Base-by-base conservation (phyloP, 768 basidiomycete genomes). In the Suillus hirtellus region DNA sequence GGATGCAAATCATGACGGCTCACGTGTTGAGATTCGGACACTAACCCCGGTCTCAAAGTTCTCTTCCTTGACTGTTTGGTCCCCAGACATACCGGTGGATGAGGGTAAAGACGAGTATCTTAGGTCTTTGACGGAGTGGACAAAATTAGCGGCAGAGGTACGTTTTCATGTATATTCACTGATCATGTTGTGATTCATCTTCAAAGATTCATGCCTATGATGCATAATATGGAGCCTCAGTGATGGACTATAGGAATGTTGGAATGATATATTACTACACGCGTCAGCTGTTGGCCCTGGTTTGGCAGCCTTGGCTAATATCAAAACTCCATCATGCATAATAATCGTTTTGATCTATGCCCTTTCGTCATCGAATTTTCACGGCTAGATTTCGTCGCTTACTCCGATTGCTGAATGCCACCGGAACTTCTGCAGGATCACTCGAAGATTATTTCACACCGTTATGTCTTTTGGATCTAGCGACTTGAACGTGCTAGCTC, bases 81-180 rank as follows among this genome's bases (percentile, higher is more conserved):
- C 86, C 63, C 82, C 88, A 4, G 93, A 94, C 73, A 81, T 83
- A 24, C 84, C 86, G 0, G 84, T 90, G 1, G 87, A 93, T 64
- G 86, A 86, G 59, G 84, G 81, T 3, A 80, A 76, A 46, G 92
- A 94, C 69, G 90, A 92, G 68, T 94, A 93, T 72, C 73, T 82
- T 53, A 80, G 89, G 17, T 77, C 88, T 3, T 70, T 94, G 65
- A 80, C 75, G 0, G 92, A 94, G 71, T 94, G 93, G 92, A 84
- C 84, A 44, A 77, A 66, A 24, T 75, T 93, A 34, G 82, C 89
- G 15, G 75, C 80, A 27, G 84, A 89, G 80, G 92, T 92, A 64
- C 7, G 81, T 71, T 43, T 35, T 31, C 8, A 42, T 42, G 54
- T 67, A 40, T 40, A 54, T 34, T 3, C 35, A 15, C 24, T 24